Percentiles rank a stretch among this genome's conserved stretches.
Conservation (phyloP, 139 green algal species). For the Chlamydomonas sp. region DNA sequence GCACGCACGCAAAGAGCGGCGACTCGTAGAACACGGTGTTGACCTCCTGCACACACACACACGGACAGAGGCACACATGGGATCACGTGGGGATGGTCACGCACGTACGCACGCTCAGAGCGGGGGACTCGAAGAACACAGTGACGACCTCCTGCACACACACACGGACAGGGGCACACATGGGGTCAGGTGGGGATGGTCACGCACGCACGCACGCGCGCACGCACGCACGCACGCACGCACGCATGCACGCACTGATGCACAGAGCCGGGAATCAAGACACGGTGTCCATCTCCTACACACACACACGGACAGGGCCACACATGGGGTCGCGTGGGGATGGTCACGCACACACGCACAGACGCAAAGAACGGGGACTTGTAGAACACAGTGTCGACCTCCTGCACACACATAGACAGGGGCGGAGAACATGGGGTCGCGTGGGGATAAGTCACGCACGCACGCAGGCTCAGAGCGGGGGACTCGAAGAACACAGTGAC, state of each 20-base stretch:
- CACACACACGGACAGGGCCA: not conserved
- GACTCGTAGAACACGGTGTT: slow-evolving; percentile 65
- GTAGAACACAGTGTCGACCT: slow-evolving; percentile 19
- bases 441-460: no score
- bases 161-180: slow-evolving; percentile 89
- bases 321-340: not conserved
- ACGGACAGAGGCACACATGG: not conserved
- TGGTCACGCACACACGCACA: no score
- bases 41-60: no score
- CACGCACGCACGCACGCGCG: not conserved
- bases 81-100: not conserved
- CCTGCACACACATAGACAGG: not conserved
- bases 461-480: slow-evolving; percentile 83
- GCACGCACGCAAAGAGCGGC: slow-evolving; percentile 83
- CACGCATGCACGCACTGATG: no score
- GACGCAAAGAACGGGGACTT: no score
- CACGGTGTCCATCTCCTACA: not conserved
- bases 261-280: slow-evolving; percentile 76
- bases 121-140: slow-evolving; percentile 74
- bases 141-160: slow-evolving; percentile 1
- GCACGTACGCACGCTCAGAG: slow-evolving; percentile 86
- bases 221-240: no score
- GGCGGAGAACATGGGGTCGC: not conserved
- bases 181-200: slow-evolving; percentile 83
- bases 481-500: slow-evolving; percentile 65